These are phyloP conservation scores for Nakazawaea siamensis DNA, from an alignment of 805 yeast species.

Conservation along the genomic window DNA sequence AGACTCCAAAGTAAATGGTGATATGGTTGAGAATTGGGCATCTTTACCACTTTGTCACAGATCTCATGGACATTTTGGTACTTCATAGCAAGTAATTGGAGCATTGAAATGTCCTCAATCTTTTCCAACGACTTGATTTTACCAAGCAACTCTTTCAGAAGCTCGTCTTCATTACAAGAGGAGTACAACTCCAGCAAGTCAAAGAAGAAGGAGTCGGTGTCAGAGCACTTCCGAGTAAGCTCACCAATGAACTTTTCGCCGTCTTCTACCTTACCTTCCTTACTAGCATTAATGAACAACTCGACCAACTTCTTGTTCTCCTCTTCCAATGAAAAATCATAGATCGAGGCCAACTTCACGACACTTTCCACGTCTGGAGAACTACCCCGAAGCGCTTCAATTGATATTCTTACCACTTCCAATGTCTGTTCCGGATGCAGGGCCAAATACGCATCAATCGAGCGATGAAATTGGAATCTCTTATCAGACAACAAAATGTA, in stretches of 20 bases:
- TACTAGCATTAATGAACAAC: not conserved
- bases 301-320: not conserved
- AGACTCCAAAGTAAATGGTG: not conserved
- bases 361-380: conserved; percentile 21
- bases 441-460: conserved; percentile 20
- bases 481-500: conserved; percentile 22
- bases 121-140: not conserved
- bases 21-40: not conserved
- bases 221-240: not conserved
- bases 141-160: not conserved
- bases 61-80: not conserved
- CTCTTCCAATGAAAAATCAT: conserved; percentile 3
- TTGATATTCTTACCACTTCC: conserved; percentile 19
- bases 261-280: not conserved
- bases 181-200: not conserved
- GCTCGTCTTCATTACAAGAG: not conserved
- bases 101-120: not conserved
- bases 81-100: not conserved
- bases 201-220: not conserved
- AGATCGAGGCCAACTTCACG: conserved; percentile 14
- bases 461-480: conserved; percentile 15
- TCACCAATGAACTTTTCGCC: not conserved
- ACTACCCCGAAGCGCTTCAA: conserved; percentile 21
- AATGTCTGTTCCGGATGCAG: conserved; percentile 15
- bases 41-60: not conserved